phyloP scores from a whole-genome alignment of 2,329 filamentous ascomycete genomes.

The Cercospora sp. region DNA sequence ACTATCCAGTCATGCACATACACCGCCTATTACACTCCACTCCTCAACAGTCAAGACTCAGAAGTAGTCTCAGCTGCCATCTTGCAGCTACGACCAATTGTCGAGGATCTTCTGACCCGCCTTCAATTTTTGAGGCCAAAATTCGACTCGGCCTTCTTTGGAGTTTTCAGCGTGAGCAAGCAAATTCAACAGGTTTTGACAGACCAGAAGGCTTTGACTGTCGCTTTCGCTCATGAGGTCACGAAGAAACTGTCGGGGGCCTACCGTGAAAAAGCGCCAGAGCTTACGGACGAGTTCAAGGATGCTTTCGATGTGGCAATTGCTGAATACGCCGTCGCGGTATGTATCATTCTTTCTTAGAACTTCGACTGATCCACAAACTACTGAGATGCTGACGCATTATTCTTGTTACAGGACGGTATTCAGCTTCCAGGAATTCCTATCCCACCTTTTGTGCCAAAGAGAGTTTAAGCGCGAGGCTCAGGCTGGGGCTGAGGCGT shows the following conservation, averaged over 20 bases:
- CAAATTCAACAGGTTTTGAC: constrained; percentile 9
- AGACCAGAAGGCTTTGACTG: constrained; percentile 15
- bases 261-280: constrained; percentile 2
- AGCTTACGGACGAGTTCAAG: constrained; percentile 1
- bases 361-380: not conserved
- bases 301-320: constrained; percentile 14
- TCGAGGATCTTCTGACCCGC: not conserved
- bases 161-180: not conserved
- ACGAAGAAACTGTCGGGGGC: constrained; percentile 10
- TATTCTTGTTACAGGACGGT: not conserved
- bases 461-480: not conserved
- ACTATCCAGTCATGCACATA: not conserved
- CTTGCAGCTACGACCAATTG: not conserved
- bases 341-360: not conserved
- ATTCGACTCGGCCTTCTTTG: not conserved
- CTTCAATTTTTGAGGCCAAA: not conserved
- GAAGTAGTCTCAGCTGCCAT: not conserved
- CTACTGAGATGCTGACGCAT: not conserved
- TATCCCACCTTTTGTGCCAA: not conserved
- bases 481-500: not conserved
- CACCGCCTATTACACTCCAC: not conserved
- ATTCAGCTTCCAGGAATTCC: not conserved
- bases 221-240: constrained; percentile 4
- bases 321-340: constrained; percentile 1
- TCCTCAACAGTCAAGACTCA: not conserved